Conservation (phyloP, 352 stramenopile genomes). For the Phytophthora cajani region DNA sequence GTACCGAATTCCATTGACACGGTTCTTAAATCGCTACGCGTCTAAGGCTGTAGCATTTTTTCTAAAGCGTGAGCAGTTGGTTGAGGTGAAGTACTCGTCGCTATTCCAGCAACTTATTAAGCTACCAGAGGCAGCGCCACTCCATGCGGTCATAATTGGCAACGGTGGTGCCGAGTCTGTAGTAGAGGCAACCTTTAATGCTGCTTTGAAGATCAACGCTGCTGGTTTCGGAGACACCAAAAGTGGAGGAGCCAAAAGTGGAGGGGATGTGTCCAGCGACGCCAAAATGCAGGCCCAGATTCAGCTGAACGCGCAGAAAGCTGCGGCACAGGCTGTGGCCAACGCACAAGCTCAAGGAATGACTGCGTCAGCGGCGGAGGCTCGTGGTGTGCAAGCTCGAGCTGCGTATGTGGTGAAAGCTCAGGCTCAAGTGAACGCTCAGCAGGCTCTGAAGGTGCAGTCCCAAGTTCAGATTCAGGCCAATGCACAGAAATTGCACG, state of each 20-base stretch:
- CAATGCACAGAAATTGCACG: constrained; percentile 89
- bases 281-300: constrained; percentile 88
- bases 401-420: constrained; percentile 87
- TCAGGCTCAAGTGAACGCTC: constrained; percentile 85
- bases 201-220: constrained; percentile 63
- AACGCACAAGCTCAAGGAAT: constrained; percentile 83
- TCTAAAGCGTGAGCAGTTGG: constrained; percentile 82
- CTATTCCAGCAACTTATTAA: constrained; percentile 96
- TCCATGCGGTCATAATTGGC: constrained; percentile 90
- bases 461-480: constrained; percentile 91
- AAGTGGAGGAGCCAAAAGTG: constrained; percentile 27
- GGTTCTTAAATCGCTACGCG: constrained; percentile 94
- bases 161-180: constrained; percentile 91
- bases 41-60: constrained; percentile 88
- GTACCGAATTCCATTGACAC: constrained; percentile 92
- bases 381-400: constrained; percentile 81
- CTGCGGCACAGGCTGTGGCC: constrained; percentile 77
- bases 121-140: constrained; percentile 82
- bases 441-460: constrained; percentile 84
- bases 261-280: constrained; percentile 59
- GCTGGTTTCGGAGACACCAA: constrained; percentile 47
- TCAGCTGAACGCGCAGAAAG: constrained; percentile 86
- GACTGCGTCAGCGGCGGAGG: constrained; percentile 69
- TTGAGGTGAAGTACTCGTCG: constrained; percentile 90
- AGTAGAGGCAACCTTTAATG: constrained; percentile 93